Evolutionary conservation across 176 grass and related monocot genomes (phyloP), one percentile per base, ranked within the genome.

Genomic region (Leersia perrieri): DNA sequence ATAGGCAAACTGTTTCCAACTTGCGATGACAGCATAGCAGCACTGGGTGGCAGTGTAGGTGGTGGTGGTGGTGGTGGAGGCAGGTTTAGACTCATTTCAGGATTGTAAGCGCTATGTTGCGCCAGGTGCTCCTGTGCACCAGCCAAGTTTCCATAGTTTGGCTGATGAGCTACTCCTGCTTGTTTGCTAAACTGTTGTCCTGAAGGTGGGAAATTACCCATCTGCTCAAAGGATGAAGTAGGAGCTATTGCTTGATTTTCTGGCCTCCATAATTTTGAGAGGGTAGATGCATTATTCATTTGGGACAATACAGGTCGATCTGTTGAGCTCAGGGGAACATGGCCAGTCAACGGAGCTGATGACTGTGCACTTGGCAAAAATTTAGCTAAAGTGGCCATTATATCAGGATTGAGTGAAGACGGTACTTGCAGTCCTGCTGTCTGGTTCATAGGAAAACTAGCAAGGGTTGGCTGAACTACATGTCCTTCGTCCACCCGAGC

Each of bases 311-410:
- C 18, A 28, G 45, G 22, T 67, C 73, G 78, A 15, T 23, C 36
- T 38, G 45, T 32, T 27, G 91, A 62, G 78, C 41, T 75, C 14
- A 72, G 66, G 51, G 82, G 70, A 51, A 90, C 49, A 51, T 91
- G 92, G 68, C 78, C 80, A 94, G 63, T 63, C 26, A 35, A 58
- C 30, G 68, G 45, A 80, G 76, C 11, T 42, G 81, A 81, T 63
- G 88, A 67, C 22, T 89, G 89, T 72, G 39, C 74, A 65, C 23
- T 87, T 53, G 96, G 96, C 82, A 89, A 71, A 63, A 99, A 86
- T 81, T 88, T 88, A 84, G 92, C 88, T 69, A 99, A 84, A 64
- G 81, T 89, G 29, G 89, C 70, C 58, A 99, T 91, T n/a, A 99
- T 83, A 38, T 95, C 96, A 80, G 92, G 92, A 29, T 88, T 85